Conservation (phyloP, 805 yeast genomes). For the Pichia eremophila region DNA sequence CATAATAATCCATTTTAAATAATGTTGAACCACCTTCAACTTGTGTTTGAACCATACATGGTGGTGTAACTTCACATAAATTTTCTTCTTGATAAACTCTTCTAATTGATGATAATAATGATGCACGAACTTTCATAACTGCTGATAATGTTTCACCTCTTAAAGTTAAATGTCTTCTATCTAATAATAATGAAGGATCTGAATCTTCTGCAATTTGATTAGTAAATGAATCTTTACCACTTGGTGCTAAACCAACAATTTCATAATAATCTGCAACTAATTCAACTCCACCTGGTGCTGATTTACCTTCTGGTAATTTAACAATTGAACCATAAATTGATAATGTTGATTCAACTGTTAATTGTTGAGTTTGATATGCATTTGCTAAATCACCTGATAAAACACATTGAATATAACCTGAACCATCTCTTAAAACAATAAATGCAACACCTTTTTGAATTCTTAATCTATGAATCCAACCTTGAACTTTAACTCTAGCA, state of each 20-base stretch:
- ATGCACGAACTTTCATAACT: constrained; percentile 91
- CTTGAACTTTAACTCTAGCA: constrained; percentile 65
- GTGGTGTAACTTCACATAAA: constrained; percentile 90
- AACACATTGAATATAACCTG: constrained; percentile 83
- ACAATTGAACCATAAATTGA: constrained; percentile 70
- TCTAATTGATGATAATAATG: constrained; percentile 64
- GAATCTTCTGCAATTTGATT: constrained; percentile 91
- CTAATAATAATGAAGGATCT: constrained; percentile 86
- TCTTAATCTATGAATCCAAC: constrained; percentile 96
- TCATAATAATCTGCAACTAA: constrained; percentile 83
- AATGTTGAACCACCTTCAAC: constrained; percentile 98
- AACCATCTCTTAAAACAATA: constrained; percentile 89
- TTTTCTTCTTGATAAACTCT: constrained; percentile 66
- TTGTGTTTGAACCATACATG: constrained; percentile 99
- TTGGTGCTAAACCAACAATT: constrained; percentile 86
- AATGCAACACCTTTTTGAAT: constrained; percentile 87
- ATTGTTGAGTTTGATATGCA: constrained; percentile 73
- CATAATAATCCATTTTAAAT: constrained; percentile 88
- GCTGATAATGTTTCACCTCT: constrained; percentile 93
- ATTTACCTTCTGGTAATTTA: constrained; percentile 88
- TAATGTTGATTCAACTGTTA: constrained; percentile 85
- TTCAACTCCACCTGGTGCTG: constrained; percentile 97
- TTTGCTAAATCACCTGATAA: constrained; percentile 86
- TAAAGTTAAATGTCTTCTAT: constrained; percentile 89
- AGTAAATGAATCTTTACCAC: constrained; percentile 91